phyloP scores from a whole-genome alignment of 2,329 filamentous ascomycete genomes.

The Ceratocystis lukuohia region DNA sequence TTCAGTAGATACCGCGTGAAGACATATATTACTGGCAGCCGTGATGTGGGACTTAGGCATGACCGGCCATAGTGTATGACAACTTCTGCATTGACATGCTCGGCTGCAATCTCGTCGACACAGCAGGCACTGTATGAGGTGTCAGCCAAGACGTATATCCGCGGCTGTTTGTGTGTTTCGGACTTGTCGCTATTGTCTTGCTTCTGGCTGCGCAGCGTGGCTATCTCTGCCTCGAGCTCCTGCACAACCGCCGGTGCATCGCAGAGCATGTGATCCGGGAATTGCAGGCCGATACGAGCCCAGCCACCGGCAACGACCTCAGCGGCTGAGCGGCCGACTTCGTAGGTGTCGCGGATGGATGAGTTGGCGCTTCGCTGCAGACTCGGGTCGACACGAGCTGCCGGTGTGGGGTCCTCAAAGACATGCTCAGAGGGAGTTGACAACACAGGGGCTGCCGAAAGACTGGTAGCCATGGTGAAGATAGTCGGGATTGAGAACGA shows the following conservation, averaged over 20 bases:
- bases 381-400: slow-evolving; percentile 25
- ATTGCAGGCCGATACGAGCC: slow-evolving; percentile 76
- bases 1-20: slow-evolving; percentile 66
- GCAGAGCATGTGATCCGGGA: slow-evolving; percentile 81
- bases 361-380: slow-evolving; percentile 39
- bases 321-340: slow-evolving; percentile 63
- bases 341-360: slow-evolving; percentile 58
- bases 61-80: slow-evolving; percentile 90
- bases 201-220: not conserved
- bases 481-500: not conserved
- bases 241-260: slow-evolving; percentile 74
- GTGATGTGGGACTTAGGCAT: slow-evolving; percentile 78
- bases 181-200: not conserved
- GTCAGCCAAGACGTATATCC: slow-evolving; percentile 77
- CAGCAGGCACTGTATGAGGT: slow-evolving; percentile 96
- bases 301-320: slow-evolving; percentile 64
- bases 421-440: slow-evolving; percentile 50
- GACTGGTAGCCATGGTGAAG: slow-evolving; percentile 33
- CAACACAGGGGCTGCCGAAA: slow-evolving; percentile 44
- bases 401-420: slow-evolving; percentile 38
- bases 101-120: slow-evolving; percentile 90
- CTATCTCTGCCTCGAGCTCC: slow-evolving; percentile 27
- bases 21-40: slow-evolving; percentile 78
- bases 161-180: slow-evolving; percentile 17
- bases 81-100: slow-evolving; percentile 80